These are phyloP conservation scores for Stagonosporopsis vannaccii DNA, from an alignment of 2,329 filamentous ascomycete species.

Conservation along the genomic window DNA sequence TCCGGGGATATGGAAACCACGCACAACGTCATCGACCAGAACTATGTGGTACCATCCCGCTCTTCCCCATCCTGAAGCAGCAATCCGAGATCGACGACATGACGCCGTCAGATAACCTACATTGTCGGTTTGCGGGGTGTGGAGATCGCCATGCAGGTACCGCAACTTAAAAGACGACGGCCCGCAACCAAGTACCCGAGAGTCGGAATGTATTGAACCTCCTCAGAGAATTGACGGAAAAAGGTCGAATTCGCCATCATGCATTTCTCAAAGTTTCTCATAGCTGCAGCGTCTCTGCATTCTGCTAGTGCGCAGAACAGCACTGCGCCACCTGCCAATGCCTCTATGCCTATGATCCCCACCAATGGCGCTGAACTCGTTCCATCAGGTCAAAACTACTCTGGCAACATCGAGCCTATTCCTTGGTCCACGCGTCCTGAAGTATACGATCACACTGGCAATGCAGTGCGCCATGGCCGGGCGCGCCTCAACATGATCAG, in stretches of 20 bases:
- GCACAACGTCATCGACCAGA: constrained; percentile 4
- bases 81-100: constrained; percentile 5
- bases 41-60: not conserved
- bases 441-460: constrained; percentile 21
- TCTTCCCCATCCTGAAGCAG: constrained; percentile 2
- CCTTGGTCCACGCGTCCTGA: constrained; percentile 17
- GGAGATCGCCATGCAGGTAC: constrained; percentile 8
- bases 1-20: not conserved
- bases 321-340: constrained; percentile 6
- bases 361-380: constrained; percentile 15
- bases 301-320: constrained; percentile 1
- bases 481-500: constrained; percentile 18
- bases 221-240: not conserved
- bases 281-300: not conserved
- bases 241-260: not conserved
- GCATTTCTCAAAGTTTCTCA: not conserved
- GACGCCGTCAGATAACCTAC: constrained; percentile 4
- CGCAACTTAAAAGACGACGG: not conserved
- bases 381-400: constrained; percentile 14
- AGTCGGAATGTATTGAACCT: not conserved
- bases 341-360: constrained; percentile 9
- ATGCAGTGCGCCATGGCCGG: constrained; percentile 17
- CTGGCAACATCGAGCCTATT: constrained; percentile 17
- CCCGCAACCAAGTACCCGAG: not conserved
- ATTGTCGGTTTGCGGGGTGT: not conserved